phyloP scores from a whole-genome alignment of 768 basidiomycete species.

The Tylopilus rubrobrunneus region DNA sequence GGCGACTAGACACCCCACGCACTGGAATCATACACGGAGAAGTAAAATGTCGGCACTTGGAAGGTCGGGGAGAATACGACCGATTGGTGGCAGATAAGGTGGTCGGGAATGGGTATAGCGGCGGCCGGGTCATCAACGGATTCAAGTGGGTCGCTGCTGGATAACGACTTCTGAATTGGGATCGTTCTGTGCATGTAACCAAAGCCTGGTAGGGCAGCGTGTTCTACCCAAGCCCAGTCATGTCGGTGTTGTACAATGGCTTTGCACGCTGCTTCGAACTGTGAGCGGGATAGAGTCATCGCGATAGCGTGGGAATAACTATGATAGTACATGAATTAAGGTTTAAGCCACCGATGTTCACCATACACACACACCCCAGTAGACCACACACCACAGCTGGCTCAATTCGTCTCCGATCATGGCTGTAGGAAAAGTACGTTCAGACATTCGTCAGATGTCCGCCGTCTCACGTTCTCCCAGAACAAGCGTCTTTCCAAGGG shows the following conservation, averaged over 20 bases:
- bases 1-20: slow-evolving; percentile 33
- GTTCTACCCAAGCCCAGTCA: slow-evolving; percentile 64
- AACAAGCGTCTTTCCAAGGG: slow-evolving; percentile 98
- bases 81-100: slow-evolving; percentile 55
- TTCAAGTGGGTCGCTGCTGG: slow-evolving; percentile 16
- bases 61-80: slow-evolving; percentile 77
- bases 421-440: slow-evolving; percentile 85
- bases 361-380: slow-evolving; percentile 18
- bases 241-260: slow-evolving; percentile 39
- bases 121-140: slow-evolving; percentile 38
- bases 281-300: slow-evolving; percentile 43
- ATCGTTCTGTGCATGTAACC: slow-evolving; percentile 47
- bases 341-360: slow-evolving; percentile 52
- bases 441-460: neutral
- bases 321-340: slow-evolving; percentile 43
- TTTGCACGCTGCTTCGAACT: slow-evolving; percentile 61
- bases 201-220: slow-evolving; percentile 38
- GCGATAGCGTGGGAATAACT: slow-evolving; percentile 41
- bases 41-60: slow-evolving; percentile 81
- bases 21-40: slow-evolving; percentile 67
- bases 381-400: slow-evolving; percentile 38
- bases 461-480: slow-evolving; percentile 36
- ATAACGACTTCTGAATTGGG: slow-evolving; percentile 16
- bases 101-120: slow-evolving; percentile 25
- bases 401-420: slow-evolving; percentile 48